Base-by-base conservation (phyloP, 1,139 yeast species). In the Zygotorulaspora mrakii region DNA sequence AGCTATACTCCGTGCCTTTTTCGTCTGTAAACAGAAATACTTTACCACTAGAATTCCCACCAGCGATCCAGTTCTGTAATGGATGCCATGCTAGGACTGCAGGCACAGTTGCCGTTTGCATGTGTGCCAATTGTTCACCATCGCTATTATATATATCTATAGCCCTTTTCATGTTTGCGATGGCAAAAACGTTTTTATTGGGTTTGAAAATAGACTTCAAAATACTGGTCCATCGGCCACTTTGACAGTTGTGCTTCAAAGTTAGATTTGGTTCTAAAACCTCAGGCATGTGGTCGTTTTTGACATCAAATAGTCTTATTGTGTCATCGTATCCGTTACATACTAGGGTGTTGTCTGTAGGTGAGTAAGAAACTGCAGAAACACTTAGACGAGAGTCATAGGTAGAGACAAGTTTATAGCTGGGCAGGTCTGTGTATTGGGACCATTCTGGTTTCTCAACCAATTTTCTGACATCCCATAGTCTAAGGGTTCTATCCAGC, bases 11-110 rank as follows among this genome's bases (percentile, higher is more conserved):
- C 13, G n/a, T 11, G 12, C 27, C 11, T 13, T 23, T 25, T 10
- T 47, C 42, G 31, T 57, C 56, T 5, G 61, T 47, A 35, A 60
- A 82, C 40, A 88, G 61, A 59, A 83, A 86, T 0, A 81, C 78
- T 58, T 88, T 88, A n/a, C 97, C 97, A 55, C 94, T 84, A 17
- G 96, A 94, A 49, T 89, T 84, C 6, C 95, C 97, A 2, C 97
- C 98, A 1, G 77, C 88, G 2, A 84, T 68, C 96, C 96, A 88
- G 60, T 89, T 87, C 53, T 81, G 74, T 1, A 84, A 74, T 2
- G 91, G 95, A 61, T 91, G 97, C 66, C 91, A 72, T 16, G 77
- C 70, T 16, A 78, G 71, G 1, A 85, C 96, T 0, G 97, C 96
- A 2, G 97, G 97, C 1, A 91, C 96, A 9, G 67, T 64, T 0